Percentiles rank a stretch among this genome's conserved stretches.
Conservation (phyloP, 805 yeast genomes). For the Barnettozyma populi region DNA sequence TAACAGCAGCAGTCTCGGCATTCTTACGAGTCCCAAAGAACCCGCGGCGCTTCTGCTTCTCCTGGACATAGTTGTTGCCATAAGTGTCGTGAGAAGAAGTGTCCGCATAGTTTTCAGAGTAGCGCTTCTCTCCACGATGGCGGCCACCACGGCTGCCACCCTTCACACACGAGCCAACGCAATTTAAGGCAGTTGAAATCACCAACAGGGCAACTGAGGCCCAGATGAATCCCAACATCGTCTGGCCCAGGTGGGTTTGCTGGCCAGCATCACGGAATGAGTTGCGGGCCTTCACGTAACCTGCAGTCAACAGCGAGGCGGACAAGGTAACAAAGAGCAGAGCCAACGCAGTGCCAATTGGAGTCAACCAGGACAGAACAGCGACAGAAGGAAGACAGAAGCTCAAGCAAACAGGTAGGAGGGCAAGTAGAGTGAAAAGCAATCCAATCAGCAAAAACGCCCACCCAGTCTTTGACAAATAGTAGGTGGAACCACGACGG, state of each 20-base stretch:
- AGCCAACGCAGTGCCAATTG: constrained; percentile 27
- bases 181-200: constrained; percentile 16
- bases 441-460: constrained; percentile 57
- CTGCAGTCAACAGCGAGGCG: constrained; percentile 47
- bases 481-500: constrained; percentile 50
- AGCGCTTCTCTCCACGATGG: constrained; percentile 13
- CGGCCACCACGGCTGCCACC: constrained; percentile 2
- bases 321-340: constrained; percentile 40
- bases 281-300: constrained; percentile 47
- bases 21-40: constrained; percentile 9
- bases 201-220: constrained; percentile 32
- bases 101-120: constrained; percentile 18
- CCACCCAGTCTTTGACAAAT: constrained; percentile 63
- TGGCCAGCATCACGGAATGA: constrained; percentile 41
- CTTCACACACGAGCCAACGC: constrained; percentile 19
- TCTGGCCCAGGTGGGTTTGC: constrained; percentile 39
- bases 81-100: constrained; percentile 25
- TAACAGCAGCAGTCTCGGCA: not conserved
- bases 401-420: constrained; percentile 31
- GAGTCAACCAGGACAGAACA: constrained; percentile 16
- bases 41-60: constrained; percentile 15
- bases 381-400: constrained; percentile 21
- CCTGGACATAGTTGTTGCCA: constrained; percentile 22
- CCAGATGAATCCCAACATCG: constrained; percentile 63
- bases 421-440: constrained; percentile 44